These are phyloP conservation scores for Maudiozyma serrabonitensis DNA, from an alignment of 805 yeast genomes.

Conservation along the genomic window DNA sequence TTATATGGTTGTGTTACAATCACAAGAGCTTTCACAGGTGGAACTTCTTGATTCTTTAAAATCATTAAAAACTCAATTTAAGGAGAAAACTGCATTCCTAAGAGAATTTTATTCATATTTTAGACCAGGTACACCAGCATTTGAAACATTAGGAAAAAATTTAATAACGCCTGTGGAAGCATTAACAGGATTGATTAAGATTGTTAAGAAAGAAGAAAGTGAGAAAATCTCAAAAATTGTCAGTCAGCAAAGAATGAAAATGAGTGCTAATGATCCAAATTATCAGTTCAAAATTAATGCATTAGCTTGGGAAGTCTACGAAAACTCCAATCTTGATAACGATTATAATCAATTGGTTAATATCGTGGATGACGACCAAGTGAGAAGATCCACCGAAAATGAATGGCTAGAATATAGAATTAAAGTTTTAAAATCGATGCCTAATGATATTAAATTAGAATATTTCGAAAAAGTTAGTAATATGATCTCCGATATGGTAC, in stretches of 20 bases:
- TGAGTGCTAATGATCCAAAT: constrained; percentile 35
- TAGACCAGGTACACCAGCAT: constrained; percentile 48
- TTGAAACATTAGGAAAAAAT: constrained; percentile 40
- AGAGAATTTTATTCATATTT: constrained; percentile 41
- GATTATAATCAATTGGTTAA: constrained; percentile 51
- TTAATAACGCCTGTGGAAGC: constrained; percentile 40
- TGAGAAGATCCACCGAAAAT: constrained; percentile 51
- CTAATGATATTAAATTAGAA: constrained; percentile 33
- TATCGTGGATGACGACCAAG: constrained; percentile 48
- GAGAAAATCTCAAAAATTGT: constrained; percentile 32
- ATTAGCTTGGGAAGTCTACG: constrained; percentile 39
- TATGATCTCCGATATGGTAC: constrained; percentile 62
- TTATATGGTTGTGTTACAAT: constrained; percentile 34
- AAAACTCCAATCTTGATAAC: constrained; percentile 41
- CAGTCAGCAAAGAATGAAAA: constrained; percentile 41
- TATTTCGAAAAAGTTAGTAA: constrained; percentile 38
- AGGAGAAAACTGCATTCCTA: constrained; percentile 25
- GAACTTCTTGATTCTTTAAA: constrained; percentile 42
- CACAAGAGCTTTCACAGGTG: constrained; percentile 36
- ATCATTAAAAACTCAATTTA: constrained; percentile 34
- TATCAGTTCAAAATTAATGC: constrained; percentile 33
- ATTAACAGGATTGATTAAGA: constrained; percentile 35
- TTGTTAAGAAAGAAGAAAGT: constrained; percentile 34
- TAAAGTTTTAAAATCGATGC: constrained; percentile 43
- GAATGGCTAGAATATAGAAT: constrained; percentile 48